Base-by-base conservation (phyloP, 2,329 filamentous ascomycete species). In the Lachnellula cervina region DNA sequence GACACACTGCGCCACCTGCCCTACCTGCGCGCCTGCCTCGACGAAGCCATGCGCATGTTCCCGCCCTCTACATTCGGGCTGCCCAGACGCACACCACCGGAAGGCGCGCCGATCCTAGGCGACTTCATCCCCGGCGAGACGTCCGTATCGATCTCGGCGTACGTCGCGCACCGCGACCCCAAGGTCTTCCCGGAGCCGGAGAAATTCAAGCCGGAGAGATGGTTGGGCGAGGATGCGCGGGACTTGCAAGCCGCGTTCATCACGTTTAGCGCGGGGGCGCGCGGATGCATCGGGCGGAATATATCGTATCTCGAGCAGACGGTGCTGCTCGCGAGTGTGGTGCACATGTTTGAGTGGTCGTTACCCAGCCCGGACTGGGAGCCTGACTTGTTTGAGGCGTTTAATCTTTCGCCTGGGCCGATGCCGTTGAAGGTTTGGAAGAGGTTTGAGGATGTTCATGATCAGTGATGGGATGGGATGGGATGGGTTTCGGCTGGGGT, bases 281-380 rank as follows among this genome's bases (percentile, higher is more conserved):
- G 72, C 5, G 72, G 71, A 5, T 75, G 73, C 51, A 73, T 75
- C 54, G 73, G 73, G 8, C 64, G 72, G 40, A 74, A 75, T 51
- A 73, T 75, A 38, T 68, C 65, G 1, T 73, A 77, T 54, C 64
- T 80, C 8, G 76, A 80, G 63, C 76, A 80, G 62, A 73, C 72
- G 2, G 71, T 78, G 5, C 56, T 76, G 1, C 28, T 78, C 16
- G 74, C 74, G 1, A 72, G 71, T 1, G 59, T 78, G 16, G 65
- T 79, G 0, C 72, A 75, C 59, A 66, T 72, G 0, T 77, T 74
- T 49, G 71, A 76, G 17, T 74, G 76, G 67, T 67, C 67, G 1
- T 59, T 73, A 37, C 66, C 66, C 2, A 49, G 43, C 37, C 60
- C 62, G 1, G 63, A 66, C 0, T 74, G 69, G 65, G 62, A 68